Base-by-base conservation (phyloP, 1,139 yeast genomes). In the Suzukiozyma palmioleophila region DNA sequence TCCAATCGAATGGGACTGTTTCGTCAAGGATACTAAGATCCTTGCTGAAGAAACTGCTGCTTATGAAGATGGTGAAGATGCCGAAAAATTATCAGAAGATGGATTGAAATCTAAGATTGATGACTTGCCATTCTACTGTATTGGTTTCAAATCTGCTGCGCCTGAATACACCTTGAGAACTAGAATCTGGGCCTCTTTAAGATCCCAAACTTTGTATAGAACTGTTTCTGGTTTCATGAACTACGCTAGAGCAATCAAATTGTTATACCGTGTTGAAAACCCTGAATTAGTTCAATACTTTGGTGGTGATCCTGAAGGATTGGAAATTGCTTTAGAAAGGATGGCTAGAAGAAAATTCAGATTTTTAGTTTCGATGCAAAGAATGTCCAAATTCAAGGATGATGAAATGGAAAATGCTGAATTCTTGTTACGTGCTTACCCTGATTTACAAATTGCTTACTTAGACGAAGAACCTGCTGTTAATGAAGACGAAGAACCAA, bases 331-430 rank as follows among this genome's bases (percentile, higher is more conserved):
- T 63, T 80, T 92, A 52, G 98, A 92, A 72, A 85, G 92, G 62
- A 94, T 92, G 98, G 97, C 99, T 28, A 86, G 98, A 76, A 84
- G 99, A 75, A 92, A 94, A 73, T 94, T 92, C 79, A 88, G 89
- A 74, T 90, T 92, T 60, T 77, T 90, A 64, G 96, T 92, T 59
- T 87, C 97, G 39, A 92, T 92, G 98, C 98, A 92, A 76, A 86
- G 98, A 79, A 78, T 92, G 63, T 79, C 97, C 50, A 94, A 92
- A 67, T 92, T 92, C 70, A 86, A 90, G 66, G 95, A 96, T 47
- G 97, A 92, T 57, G 98, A 92, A 71, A 77, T 88, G 79, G 98
- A 92, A 73, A 92, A 92, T 62, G 96, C 98, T 43, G 98, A 92
- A 68, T 92, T 92, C 68, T 81, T 92, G 70, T 79, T 92, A 57